Base-by-base conservation (phyloP, 2,329 filamentous ascomycete species). In the Aspergillus unguis region DNA sequence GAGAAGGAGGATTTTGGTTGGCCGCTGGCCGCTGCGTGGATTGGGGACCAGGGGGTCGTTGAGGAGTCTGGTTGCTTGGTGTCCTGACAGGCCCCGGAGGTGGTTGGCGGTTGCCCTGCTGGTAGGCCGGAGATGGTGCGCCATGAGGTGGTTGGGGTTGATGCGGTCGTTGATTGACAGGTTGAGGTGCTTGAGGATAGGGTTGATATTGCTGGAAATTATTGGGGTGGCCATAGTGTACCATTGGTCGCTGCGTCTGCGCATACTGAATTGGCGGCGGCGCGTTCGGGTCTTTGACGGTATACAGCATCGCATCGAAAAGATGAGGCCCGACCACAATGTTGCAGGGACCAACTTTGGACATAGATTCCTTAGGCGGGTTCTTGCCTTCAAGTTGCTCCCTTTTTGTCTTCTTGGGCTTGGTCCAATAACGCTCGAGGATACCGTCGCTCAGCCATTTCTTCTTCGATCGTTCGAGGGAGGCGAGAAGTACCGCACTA, bases 241-340 rank as follows among this genome's bases (percentile, higher is more conserved):
- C 65, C 65, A 74, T 72, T 28, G 70, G 72, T 40, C 72, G 69
- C 47, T 73, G 72, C 6, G 65, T 61, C 8, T 67, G 65, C 10
- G 70, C 63, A 58, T 72, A 71, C 56, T 73, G 70, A 40, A 71
- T 65, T 5, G 65, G 64, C 8, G 68, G 68, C 41, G 69, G 71
- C 29, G 68, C 63, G 50, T 71, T 70, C 40, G 73, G 71, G 47
- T 80, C 78, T 57, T 80, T 80, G 44, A 82, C 79, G 10, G 77
- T 76, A 62, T 80, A 83, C 26, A 83, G 71, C 59, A 78, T 76
- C 17, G 79, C 80, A 55, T 84, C 80, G 57, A 86, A 83, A 6
- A 81, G 79, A 67, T 86, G 82, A 45, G 84, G 84, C 56, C 85
- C 84, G 44, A 86, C 79, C 32, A 80, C 78, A 47, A 86, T 75